These are phyloP conservation scores for peach (Prunus persica) DNA, from an alignment of 306 rosid genomes.

Conservation along the genomic window Prunus_persica_NCBIv2 NC_034009.1:41867501-41868000, in stretches of 20 bases:
- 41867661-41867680: conserved; percentile 33
- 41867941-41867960: conserved; percentile 34
- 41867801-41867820: conserved; percentile 21
- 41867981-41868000: conserved; percentile 46
- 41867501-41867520: conserved; percentile 27
- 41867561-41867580: conserved; percentile 33
- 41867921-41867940: conserved; percentile 41
- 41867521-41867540: background rate
- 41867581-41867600: conserved; percentile 44
- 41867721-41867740: conserved; percentile 39
- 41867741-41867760: conserved; percentile 45
- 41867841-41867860: conserved; percentile 41
- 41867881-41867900: conserved; percentile 26
- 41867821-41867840: conserved; percentile 41
- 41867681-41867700: conserved; percentile 38
- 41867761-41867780: conserved; percentile 28
- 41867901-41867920: conserved; percentile 40
- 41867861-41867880: conserved; percentile 24
- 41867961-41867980: conserved; percentile 29
- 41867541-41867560: conserved; percentile 26
- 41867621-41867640: conserved; percentile 37
- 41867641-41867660: conserved; percentile 34
- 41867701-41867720: conserved; percentile 39
- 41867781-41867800: conserved; percentile 36
- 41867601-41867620: conserved; percentile 52